A percentile compares a stretch with the other conserved stretches of the same genome.
Evolutionary conservation across 768 basidiomycete species (phyloP).

Genomic region (Auriscalpium vulgare): DNA sequence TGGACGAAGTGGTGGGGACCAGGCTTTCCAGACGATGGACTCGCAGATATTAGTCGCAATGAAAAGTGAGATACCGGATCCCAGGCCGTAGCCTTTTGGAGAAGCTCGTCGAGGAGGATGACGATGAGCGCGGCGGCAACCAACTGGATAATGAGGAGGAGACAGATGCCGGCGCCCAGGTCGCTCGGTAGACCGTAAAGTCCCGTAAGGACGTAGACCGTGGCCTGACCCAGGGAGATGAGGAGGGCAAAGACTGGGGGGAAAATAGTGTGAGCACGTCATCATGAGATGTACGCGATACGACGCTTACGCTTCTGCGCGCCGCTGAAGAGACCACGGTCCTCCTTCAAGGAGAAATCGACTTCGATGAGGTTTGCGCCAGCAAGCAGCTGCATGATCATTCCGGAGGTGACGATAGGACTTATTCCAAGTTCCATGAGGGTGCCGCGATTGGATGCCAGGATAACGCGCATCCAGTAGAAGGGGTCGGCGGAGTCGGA

Average conservation of each 20-base stretch:
- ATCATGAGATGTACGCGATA: not conserved
- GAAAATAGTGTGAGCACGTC: not conserved
- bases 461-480: constrained; percentile 99
- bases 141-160: constrained; percentile 94
- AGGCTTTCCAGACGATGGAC: constrained; percentile 99
- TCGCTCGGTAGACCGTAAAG: constrained; percentile 92
- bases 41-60: constrained; percentile 99
- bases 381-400: constrained; percentile 99
- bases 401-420: constrained; percentile 95
- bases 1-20: constrained; percentile 66
- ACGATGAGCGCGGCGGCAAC: constrained; percentile 92
- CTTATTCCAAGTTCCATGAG: constrained; percentile 99
- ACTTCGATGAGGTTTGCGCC: constrained; percentile 97
- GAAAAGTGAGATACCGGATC: constrained; percentile 97
- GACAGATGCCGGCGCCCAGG: constrained; percentile 93
- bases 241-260: constrained; percentile 87
- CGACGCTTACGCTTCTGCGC: constrained; percentile 85
- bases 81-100: constrained; percentile 98
- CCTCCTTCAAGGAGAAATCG: constrained; percentile 96
- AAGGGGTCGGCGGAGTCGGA: constrained; percentile 98
- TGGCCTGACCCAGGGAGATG: constrained; percentile 93
- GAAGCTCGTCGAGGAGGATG: constrained; percentile 95
- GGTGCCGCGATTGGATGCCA: constrained; percentile 96
- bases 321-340: constrained; percentile 89
- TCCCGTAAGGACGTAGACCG: constrained; percentile 94